Evolutionary conservation across 2,329 filamentous ascomycete species (phyloP), one percentile per base, ranked within the genome.

Genomic region (Diaporthe sp.): DNA sequence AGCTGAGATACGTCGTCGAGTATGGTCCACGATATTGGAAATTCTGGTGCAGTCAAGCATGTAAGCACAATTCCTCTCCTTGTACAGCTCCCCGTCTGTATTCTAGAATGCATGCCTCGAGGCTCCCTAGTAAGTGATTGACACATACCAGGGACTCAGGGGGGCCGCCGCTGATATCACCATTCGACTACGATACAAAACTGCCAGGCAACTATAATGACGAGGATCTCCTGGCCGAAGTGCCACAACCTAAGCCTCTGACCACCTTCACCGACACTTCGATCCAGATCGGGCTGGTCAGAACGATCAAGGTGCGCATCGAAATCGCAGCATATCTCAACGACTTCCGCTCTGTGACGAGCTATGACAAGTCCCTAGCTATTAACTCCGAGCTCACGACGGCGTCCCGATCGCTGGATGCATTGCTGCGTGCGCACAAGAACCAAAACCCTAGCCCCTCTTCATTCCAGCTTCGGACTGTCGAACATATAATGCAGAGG

Each of bases 11-110:
- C 85, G 87, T 2, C 83, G 88, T 7, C 82, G 89, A 12, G 76
- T 91, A 3, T 90, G 89, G 89, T 88, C 87, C 58, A 89, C 88
- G 0, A 85, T 90, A 25, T 77, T 90, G 0, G 89, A 91, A 78
- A 68, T 90, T 0, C 78, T 80, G 0, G 75, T 90, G 0, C 86
- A 87, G 42, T 83, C 86, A 1, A 87, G 87, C 58, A 76, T 90
- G 51, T 61, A 25, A 42, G 58, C 12, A 28, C 44, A 17, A 20
- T 20, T 49, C n/a, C 28, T 55, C 12, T 28, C n/a, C n/a, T 55
- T 28, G 15, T 9, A 25, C 25, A 12, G n/a, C n/a, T 55, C 25
- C 12, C 51, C 12, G 13, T 15, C 51, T 55, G 10, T 13, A 28
- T 15, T 15, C 12, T n/a, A 17, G 12, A 25, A 55, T 7, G 12